Evolutionary conservation across 192 early-diverging fungal genomes (phyloP).

Genomic region (Entophlyctis luteolus): DNA sequence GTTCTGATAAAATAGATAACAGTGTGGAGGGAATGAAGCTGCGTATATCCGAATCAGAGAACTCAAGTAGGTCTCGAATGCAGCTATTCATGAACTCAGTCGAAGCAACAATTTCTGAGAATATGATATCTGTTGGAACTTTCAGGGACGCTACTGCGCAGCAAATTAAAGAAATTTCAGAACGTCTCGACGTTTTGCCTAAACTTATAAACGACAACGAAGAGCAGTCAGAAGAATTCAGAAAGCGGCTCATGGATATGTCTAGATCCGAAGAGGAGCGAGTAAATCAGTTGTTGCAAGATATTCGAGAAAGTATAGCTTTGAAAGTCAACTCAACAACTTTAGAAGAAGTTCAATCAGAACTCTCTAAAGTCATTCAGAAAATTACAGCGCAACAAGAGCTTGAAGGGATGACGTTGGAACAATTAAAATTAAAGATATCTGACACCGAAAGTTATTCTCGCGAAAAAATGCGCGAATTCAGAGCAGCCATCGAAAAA

Average conservation of each 20-base stretch:
- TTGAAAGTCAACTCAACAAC: constrained; percentile 16
- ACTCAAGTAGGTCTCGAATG: constrained; percentile 8
- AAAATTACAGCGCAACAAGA: constrained; percentile 19
- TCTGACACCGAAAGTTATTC: not conserved
- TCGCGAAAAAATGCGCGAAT: constrained; percentile 18
- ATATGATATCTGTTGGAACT: constrained; percentile 2
- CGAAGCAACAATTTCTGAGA: constrained; percentile 19
- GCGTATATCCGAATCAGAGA: constrained; percentile 24
- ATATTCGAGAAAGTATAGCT: constrained; percentile 14
- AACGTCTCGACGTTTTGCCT: constrained; percentile 20
- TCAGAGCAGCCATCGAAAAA: constrained; percentile 18
- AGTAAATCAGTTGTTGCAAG: not conserved
- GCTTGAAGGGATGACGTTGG: constrained; percentile 15
- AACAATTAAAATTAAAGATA: constrained; percentile 6
- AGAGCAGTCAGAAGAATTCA: constrained; percentile 15
- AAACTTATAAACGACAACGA: constrained; percentile 14
- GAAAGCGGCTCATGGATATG: constrained; percentile 5
- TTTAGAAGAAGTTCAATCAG: constrained; percentile 23
- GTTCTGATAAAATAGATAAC: constrained; percentile 24
- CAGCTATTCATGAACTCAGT: constrained; percentile 17
- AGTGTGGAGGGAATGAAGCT: constrained; percentile 27
- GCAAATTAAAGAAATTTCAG: constrained; percentile 17
- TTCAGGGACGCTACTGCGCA: constrained; percentile 1
- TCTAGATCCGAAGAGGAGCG: constrained; percentile 5
- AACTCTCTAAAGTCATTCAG: constrained; percentile 4